A percentile compares a stretch with the other conserved stretches of the same genome.
phyloP scores from a whole-genome alignment of 805 yeast genomes.

The Saturnispora ahearnii region DNA sequence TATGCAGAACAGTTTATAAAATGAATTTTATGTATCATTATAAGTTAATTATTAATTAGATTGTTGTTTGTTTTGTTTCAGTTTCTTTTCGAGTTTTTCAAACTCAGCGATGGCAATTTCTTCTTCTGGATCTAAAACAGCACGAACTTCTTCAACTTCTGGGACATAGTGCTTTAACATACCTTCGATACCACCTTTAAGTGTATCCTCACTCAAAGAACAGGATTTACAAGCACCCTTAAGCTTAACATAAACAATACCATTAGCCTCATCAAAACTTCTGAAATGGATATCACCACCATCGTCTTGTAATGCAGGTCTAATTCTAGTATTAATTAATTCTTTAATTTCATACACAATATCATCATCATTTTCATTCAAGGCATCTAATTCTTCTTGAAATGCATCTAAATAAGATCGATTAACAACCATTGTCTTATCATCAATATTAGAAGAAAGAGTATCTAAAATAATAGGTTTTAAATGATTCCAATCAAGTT shows the following conservation, averaged over 20 bases:
- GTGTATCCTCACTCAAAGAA: constrained; percentile 54
- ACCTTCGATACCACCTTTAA: constrained; percentile 60
- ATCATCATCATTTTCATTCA: constrained; percentile 55
- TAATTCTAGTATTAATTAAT: constrained; percentile 56
- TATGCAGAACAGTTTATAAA: constrained; percentile 21
- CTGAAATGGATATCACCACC: constrained; percentile 70
- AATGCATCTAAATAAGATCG: constrained; percentile 18
- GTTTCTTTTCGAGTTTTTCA: constrained; percentile 66
- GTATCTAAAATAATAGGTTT: constrained; percentile 21
- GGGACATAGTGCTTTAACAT: constrained; percentile 65
- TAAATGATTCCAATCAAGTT: constrained; percentile 25
- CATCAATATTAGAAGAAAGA: constrained; percentile 21
- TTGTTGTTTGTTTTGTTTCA: constrained; percentile 26
- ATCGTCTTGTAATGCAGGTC: constrained; percentile 69
- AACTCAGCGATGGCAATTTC: constrained; percentile 66
- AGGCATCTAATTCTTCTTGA: constrained; percentile 21
- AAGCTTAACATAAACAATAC: constrained; percentile 49
- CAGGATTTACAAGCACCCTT: constrained; percentile 72
- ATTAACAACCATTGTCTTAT: constrained; percentile 22
- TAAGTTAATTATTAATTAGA: background rate
- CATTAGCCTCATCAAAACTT: constrained; percentile 44
- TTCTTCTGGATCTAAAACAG: constrained; percentile 32
- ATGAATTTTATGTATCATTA: background rate
- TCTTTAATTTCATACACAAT: constrained; percentile 60
- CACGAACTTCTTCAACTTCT: constrained; percentile 50